These are phyloP conservation scores for Rhizoclosmatium globosum DNA, from an alignment of 192 early-diverging fungal genomes.

Conservation along the genomic window DNA sequence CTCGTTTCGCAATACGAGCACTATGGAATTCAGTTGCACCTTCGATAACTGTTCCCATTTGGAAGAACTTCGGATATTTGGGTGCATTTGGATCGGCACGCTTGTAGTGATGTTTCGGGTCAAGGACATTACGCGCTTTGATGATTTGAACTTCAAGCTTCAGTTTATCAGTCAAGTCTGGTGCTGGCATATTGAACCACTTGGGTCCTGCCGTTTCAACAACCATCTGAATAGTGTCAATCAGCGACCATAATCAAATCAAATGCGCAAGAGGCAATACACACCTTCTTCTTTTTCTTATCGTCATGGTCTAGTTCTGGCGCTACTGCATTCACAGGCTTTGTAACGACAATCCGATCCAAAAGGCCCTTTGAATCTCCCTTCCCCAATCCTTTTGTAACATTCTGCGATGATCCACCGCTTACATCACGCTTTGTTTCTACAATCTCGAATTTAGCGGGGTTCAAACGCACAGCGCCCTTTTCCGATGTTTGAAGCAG, in stretches of 20 bases:
- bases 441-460: slow-evolving; percentile 28
- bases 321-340: slow-evolving; percentile 27
- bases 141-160: slow-evolving; percentile 91
- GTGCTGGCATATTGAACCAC: slow-evolving; percentile 93
- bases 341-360: slow-evolving; percentile 31
- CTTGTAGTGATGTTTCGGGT: slow-evolving; percentile 94
- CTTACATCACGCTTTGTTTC: not conserved
- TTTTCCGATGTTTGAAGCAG: slow-evolving; percentile 11
- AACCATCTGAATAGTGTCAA: slow-evolving; percentile 27
- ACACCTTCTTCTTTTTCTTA: slow-evolving; percentile 48
- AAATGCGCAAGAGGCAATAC: not conserved
- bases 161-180: slow-evolving; percentile 85
- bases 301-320: slow-evolving; percentile 41
- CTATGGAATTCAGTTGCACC: slow-evolving; percentile 79
- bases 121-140: slow-evolving; percentile 84
- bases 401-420: not conserved
- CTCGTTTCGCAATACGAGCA: slow-evolving; percentile 83
- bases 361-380: slow-evolving; percentile 19
- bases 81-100: slow-evolving; percentile 70
- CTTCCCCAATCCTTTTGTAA: slow-evolving; percentile 14
- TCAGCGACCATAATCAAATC: not conserved
- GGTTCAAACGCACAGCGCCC: slow-evolving; percentile 38
- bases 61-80: slow-evolving; percentile 83
- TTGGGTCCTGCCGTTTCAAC: slow-evolving; percentile 54
- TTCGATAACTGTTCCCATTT: slow-evolving; percentile 87